Percentiles rank a stretch among this genome's conserved stretches.
phyloP scores from a whole-genome alignment of 805 yeast genomes.

The Cyberlindnera galapagoensis region DNA sequence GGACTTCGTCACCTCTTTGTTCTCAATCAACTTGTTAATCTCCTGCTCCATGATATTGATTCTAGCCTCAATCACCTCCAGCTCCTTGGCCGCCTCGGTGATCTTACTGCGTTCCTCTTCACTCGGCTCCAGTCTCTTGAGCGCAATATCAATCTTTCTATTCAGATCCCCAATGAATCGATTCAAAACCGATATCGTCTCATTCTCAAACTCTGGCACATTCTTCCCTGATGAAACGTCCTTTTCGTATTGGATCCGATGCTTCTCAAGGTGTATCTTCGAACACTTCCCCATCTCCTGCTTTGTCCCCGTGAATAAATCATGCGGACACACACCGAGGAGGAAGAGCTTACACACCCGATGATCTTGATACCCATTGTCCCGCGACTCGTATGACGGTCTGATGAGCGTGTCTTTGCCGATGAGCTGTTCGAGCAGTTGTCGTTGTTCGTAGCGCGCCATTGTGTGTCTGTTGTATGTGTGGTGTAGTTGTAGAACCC shows the following conservation, averaged over 20 bases:
- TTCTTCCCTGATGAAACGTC: constrained; percentile 34
- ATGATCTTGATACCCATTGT: constrained; percentile 41
- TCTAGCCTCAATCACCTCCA: constrained; percentile 55
- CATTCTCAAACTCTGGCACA: constrained; percentile 41
- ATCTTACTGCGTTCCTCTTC: constrained; percentile 65
- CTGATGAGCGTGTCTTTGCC: constrained; percentile 42
- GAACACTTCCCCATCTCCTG: constrained; percentile 80
- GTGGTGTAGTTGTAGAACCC: too few relatives aligned
- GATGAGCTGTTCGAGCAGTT: constrained; percentile 74
- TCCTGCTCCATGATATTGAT: constrained; percentile 67
- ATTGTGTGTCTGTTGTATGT: constrained; percentile 1
- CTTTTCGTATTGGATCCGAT: constrained; percentile 61
- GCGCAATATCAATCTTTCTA: constrained; percentile 54
- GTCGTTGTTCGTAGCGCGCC: constrained; percentile 68
- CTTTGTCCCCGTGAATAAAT: constrained; percentile 74
- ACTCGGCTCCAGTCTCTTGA: constrained; percentile 61
- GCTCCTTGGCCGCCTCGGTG: constrained; percentile 44
- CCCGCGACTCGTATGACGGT: constrained; percentile 35
- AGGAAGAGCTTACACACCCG: constrained; percentile 73
- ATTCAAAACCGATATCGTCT: constrained; percentile 40
- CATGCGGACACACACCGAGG: constrained; percentile 86
- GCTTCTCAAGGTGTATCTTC: constrained; percentile 64
- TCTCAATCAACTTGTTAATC: constrained; percentile 43
- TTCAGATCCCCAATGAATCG: constrained; percentile 62
- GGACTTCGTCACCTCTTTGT: constrained; percentile 45